phyloP scores from a whole-genome alignment of 805 yeast genomes.

The Barnettozyma siamensis region DNA sequence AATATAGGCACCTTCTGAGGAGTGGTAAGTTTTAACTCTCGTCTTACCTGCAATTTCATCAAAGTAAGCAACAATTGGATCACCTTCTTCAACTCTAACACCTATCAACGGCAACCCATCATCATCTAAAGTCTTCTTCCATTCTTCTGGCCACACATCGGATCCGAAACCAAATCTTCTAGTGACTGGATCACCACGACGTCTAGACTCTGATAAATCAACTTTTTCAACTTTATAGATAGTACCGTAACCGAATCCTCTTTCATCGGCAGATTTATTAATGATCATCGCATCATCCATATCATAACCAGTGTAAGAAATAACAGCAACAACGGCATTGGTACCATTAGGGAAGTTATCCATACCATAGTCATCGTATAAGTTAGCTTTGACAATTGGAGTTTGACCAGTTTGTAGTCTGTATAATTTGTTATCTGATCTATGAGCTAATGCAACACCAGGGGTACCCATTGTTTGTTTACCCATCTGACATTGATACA shows the following conservation, averaged over 20 bases:
- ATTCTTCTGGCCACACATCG: slow-evolving; percentile 86
- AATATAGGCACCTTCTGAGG: slow-evolving; percentile 89
- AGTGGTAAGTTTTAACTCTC: slow-evolving; percentile 86
- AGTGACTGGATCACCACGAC: slow-evolving; percentile 90
- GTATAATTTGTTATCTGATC: slow-evolving; percentile 93
- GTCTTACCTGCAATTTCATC: slow-evolving; percentile 91
- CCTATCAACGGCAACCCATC: slow-evolving; percentile 95
- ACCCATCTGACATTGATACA: slow-evolving; percentile 99
- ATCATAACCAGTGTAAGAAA: slow-evolving; percentile 98
- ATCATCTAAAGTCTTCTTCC: slow-evolving; percentile 82
- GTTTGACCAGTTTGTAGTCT: slow-evolving; percentile 94
- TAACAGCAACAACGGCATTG: slow-evolving; percentile 97
- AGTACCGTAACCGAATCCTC: slow-evolving; percentile 97
- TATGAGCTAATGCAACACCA: slow-evolving; percentile 86
- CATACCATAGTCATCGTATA: slow-evolving; percentile 95
- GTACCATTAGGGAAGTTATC: slow-evolving; percentile 98
- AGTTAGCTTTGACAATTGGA: slow-evolving; percentile 89
- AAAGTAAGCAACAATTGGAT: slow-evolving; percentile 87
- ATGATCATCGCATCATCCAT: slow-evolving; percentile 99
- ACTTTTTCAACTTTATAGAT: slow-evolving; percentile 92
- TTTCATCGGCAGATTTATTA: slow-evolving; percentile 94
- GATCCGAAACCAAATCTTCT: slow-evolving; percentile 93
- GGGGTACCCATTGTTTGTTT: slow-evolving; percentile 99
- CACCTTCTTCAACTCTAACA: slow-evolving; percentile 85
- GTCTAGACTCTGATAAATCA: slow-evolving; percentile 69